A percentile compares a stretch with the other conserved stretches of the same genome.
phyloP scores from a whole-genome alignment of 164 flowering plant species.

The Macadamia integrifolia region DNA sequence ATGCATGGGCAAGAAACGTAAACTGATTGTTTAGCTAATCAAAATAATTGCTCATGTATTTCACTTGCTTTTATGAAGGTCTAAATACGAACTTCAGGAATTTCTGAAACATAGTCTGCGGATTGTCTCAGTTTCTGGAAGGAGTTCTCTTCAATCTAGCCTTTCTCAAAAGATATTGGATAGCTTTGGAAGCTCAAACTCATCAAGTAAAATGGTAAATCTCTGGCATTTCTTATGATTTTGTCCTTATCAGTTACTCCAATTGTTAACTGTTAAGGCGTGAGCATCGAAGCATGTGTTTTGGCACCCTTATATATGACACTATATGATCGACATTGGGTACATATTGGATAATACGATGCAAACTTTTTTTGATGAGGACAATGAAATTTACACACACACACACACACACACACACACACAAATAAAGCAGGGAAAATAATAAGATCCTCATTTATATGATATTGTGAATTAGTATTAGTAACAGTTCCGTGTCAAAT shows the following conservation, averaged over 20 bases:
- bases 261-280: neutral
- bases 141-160: conserved; percentile 44
- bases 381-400: too few relatives aligned
- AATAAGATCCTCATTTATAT: too few relatives aligned
- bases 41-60: too few relatives aligned
- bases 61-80: conserved; percentile 32
- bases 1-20: neutral
- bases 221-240: neutral
- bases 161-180: conserved; percentile 51
- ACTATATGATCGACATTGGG: too few relatives aligned
- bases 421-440: too few relatives aligned
- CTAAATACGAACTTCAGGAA: conserved; percentile 90
- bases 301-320: too few relatives aligned
- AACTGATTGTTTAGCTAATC: neutral
- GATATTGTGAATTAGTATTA: too few relatives aligned
- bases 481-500: too few relatives aligned
- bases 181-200: conserved; percentile 46
- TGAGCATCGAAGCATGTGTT: too few relatives aligned
- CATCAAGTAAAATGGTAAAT: conserved; percentile 47
- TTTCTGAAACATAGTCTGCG: conserved; percentile 95
- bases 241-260: neutral
- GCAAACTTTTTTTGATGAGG: too few relatives aligned
- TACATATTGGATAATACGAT: too few relatives aligned
- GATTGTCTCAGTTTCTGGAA: conserved; percentile 49
- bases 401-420: too few relatives aligned